Evolutionary conservation across 208 protist genomes (phyloP).

Genomic region (Endotrypanum monterogeii): DNA sequence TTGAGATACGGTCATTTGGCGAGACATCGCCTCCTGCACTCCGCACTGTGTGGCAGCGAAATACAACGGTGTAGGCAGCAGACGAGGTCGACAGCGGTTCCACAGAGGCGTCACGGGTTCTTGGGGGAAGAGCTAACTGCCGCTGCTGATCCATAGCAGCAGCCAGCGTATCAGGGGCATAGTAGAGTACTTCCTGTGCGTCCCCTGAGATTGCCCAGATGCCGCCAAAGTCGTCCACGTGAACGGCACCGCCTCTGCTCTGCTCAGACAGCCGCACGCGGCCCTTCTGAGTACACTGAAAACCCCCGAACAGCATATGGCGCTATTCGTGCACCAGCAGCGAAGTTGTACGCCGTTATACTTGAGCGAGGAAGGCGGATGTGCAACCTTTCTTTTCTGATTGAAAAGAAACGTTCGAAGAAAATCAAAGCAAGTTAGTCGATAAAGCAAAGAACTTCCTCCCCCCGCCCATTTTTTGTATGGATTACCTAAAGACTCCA

Average conservation of each 20-base stretch:
- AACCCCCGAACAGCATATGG: constrained; percentile 5
- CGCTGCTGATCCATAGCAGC: constrained; percentile 3
- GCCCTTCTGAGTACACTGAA: constrained; percentile 23
- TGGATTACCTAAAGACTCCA: not conserved
- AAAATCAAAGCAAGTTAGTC: not conserved
- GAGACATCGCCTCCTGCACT: not conserved
- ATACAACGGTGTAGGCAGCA: not conserved
- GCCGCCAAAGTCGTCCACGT: constrained; percentile 28
- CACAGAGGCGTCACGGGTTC: not conserved
- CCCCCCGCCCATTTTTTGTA: too few relatives aligned
- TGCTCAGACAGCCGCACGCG: constrained; percentile 5
- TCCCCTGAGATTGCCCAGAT: constrained; percentile 18
- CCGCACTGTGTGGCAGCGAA: not conserved
- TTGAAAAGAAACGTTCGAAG: not conserved
- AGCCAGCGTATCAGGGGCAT: constrained; percentile 9
- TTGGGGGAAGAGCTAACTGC: not conserved
- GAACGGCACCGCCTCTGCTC: constrained; percentile 4
- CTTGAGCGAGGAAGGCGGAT: too few relatives aligned
- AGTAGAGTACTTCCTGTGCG: constrained; percentile 15
- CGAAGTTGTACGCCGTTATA: not conserved
- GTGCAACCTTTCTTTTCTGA: not conserved
- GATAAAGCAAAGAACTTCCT: not conserved
- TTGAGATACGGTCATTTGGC: constrained; percentile 3
- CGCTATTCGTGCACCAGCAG: not conserved
- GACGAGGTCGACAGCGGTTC: not conserved